A percentile compares a stretch with the other conserved stretches of the same genome.
These are phyloP conservation scores for Orbilia ellipsospora DNA, from an alignment of 2,329 filamentous ascomycete species.

Conservation along the genomic window DNA sequence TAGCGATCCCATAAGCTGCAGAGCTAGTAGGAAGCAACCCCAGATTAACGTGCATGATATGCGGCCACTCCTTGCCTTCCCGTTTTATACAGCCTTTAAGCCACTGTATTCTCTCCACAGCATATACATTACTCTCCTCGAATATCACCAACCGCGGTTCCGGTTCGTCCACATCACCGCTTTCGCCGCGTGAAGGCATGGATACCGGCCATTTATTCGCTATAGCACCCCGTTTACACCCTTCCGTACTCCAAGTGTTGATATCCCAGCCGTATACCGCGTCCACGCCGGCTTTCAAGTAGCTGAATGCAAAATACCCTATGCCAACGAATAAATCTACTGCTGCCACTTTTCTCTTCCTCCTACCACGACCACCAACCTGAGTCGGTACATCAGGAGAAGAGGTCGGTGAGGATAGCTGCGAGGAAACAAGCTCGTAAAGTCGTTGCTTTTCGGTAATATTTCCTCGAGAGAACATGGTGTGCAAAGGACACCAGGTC, in stretches of 20 bases:
- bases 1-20: conserved; percentile 68
- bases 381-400: no score
- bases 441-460: conserved; percentile 86
- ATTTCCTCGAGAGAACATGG: conserved; percentile 95
- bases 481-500: conserved; percentile 87
- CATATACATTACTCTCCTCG: conserved; percentile 73
- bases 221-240: conserved; percentile 77
- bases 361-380: conserved; percentile 56
- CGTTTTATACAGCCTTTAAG: conserved; percentile 58
- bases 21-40: conserved; percentile 72
- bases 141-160: conserved; percentile 72
- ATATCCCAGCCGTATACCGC: conserved; percentile 88
- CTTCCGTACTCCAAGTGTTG: conserved; percentile 88
- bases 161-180: conserved; percentile 61
- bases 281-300: conserved; percentile 75
- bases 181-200: conserved; percentile 66
- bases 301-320: conserved; percentile 91
- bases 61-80: conserved; percentile 13
- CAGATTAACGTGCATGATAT: conserved; percentile 71
- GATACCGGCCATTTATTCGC: conserved; percentile 74
- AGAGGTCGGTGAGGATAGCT: conserved; percentile 2
- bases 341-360: conserved; percentile 57
- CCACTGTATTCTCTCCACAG: conserved; percentile 64
- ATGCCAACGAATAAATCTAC: conserved; percentile 93
- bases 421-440: conserved; percentile 65